phyloP scores from a whole-genome alignment of 768 basidiomycete genomes.

The Vararia minispora region DNA sequence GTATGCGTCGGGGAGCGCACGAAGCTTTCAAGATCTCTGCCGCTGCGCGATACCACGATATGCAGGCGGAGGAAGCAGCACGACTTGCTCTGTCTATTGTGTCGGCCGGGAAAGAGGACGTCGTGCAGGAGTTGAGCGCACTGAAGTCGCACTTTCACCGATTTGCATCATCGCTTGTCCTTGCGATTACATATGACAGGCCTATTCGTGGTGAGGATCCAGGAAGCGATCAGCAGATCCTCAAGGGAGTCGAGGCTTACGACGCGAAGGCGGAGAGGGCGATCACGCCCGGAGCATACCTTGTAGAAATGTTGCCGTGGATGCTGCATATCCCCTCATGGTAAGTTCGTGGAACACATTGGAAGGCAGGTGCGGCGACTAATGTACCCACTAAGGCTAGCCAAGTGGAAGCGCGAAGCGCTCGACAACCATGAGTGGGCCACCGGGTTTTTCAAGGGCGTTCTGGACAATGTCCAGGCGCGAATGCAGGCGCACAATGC shows the following conservation, averaged over 20 bases:
- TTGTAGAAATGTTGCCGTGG: slow-evolving; percentile 16
- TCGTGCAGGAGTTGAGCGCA: neutral
- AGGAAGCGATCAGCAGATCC: slow-evolving; percentile 1
- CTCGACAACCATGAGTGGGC: neutral
- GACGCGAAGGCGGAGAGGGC: neutral
- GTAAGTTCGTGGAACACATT: neutral
- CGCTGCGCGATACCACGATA: slow-evolving; percentile 1
- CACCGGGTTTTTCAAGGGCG: slow-evolving; percentile 7
- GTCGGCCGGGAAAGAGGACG: neutral
- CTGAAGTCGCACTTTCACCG: slow-evolving; percentile 2
- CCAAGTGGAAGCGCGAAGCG: slow-evolving; percentile 18
- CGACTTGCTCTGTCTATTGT: no score
- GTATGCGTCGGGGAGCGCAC: slow-evolving; percentile 5
- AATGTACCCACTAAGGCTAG: neutral
- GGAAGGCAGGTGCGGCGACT: no score
- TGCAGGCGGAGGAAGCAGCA: slow-evolving; percentile 2
- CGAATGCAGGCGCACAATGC: slow-evolving; percentile 4
- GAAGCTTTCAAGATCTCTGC: slow-evolving; percentile 1
- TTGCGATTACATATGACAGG: slow-evolving; percentile 5
- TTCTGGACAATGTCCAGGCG: slow-evolving; percentile 9
- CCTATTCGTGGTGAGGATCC: slow-evolving; percentile 3
- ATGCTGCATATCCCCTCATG: slow-evolving; percentile 11
- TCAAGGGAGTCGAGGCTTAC: slow-evolving; percentile 1
- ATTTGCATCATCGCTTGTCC: neutral
- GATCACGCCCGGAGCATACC: slow-evolving; percentile 8